phyloP scores from a whole-genome alignment of 805 yeast genomes.

The Kuraishia capsulata region DNA sequence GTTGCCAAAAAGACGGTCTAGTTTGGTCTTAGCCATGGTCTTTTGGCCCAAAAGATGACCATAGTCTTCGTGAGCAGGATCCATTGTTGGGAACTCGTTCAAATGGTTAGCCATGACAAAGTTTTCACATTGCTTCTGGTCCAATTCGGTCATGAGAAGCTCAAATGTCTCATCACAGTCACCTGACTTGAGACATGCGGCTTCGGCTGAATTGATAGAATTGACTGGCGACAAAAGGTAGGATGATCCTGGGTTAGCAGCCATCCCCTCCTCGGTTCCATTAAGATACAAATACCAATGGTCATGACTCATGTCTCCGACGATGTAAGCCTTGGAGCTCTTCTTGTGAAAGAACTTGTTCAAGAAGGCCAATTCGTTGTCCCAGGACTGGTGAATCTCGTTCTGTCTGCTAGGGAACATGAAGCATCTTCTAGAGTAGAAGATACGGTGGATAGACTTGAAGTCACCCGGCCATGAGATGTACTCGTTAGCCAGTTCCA shows the following conservation, averaged over 20 bases:
- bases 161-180: conserved; percentile 61
- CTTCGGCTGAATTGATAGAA: neutral
- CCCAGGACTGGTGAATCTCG: conserved; percentile 79
- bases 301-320: conserved; percentile 73
- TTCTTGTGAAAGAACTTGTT: conserved; percentile 57
- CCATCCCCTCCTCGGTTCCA: conserved; percentile 21
- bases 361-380: conserved; percentile 63
- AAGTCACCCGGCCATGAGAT: conserved; percentile 28
- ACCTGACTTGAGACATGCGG: neutral
- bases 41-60: conserved; percentile 77
- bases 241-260: conserved; percentile 1
- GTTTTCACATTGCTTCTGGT: conserved; percentile 41
- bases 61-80: conserved; percentile 46
- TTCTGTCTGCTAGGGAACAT: conserved; percentile 86
- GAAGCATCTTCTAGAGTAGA: conserved; percentile 86
- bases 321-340: conserved; percentile 53
- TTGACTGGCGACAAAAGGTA: conserved; percentile 14
- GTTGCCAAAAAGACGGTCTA: conserved; percentile 46
- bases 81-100: conserved; percentile 25
- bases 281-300: conserved; percentile 88
- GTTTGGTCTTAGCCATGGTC: conserved; percentile 53
- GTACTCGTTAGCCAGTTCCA: conserved; percentile 36
- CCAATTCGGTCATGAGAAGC: conserved; percentile 81
- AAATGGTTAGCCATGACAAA: conserved; percentile 33
- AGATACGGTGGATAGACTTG: conserved; percentile 47